phyloP scores from a whole-genome alignment of 495 filamentous ascomycete genomes.

The Penicillium canescens region DNA sequence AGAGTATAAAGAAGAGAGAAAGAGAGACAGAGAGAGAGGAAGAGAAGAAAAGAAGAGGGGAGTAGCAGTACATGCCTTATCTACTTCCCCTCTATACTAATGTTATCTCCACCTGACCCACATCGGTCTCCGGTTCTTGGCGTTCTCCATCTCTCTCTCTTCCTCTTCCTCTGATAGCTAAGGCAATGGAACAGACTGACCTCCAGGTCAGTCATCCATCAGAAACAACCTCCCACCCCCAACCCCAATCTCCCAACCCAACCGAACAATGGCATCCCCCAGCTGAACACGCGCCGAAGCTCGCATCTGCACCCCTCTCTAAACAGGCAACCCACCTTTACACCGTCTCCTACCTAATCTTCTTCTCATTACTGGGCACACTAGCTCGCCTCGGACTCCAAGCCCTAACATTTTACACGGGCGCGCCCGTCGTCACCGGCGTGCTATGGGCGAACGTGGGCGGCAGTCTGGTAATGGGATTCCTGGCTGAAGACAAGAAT shows the following conservation, averaged over 20 bases:
- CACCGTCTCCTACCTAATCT: conserved; percentile 75
- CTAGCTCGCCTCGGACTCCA: conserved; percentile 81
- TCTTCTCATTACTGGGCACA: conserved; percentile 88
- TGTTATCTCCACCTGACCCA: conserved; percentile 11
- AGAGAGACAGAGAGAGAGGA: conserved; percentile 1
- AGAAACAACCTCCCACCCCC: conserved; percentile 13
- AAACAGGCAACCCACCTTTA: conserved; percentile 69
- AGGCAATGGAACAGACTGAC: background rate
- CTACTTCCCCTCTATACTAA: conserved; percentile 3
- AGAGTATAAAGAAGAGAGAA: conserved; percentile 9
- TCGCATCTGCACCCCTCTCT: conserved; percentile 36
- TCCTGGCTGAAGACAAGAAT: conserved; percentile 75
- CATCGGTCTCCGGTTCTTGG: conserved; percentile 7
- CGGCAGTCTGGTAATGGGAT: conserved; percentile 85
- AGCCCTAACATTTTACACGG: conserved; percentile 77
- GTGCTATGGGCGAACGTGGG: conserved; percentile 89
- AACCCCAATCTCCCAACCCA: conserved; percentile 11
- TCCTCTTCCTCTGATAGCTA: background rate
- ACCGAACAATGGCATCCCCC: background rate
- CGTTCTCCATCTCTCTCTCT: background rate
- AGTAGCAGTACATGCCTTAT: background rate
- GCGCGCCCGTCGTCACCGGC: conserved; percentile 69
- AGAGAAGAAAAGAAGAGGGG: conserved; percentile 15
- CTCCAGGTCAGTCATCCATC: conserved; percentile 1
- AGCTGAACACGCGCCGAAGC: conserved; percentile 5